Evolutionary conservation across 2,329 filamentous ascomycete genomes (phyloP).

Genomic region (Claviceps africana): DNA sequence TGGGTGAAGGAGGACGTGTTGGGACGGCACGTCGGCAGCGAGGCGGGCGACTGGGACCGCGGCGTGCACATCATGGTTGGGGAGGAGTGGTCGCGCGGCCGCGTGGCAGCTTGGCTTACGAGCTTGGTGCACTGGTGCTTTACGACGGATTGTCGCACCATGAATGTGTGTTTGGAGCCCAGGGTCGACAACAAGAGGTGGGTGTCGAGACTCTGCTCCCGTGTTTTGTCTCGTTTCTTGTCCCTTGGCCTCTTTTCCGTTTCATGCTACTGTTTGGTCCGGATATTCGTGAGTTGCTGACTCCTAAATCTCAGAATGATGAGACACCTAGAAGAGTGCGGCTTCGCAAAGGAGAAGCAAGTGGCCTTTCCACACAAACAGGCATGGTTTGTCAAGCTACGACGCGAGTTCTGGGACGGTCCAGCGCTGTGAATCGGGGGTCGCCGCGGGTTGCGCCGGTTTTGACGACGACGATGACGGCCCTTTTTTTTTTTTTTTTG

Average conservation of each 20-base stretch:
- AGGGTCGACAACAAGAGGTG: slow-evolving; percentile 83
- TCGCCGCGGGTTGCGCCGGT: neutral
- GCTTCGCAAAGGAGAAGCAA: slow-evolving; percentile 79
- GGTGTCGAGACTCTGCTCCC: too few relatives aligned
- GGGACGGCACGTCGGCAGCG: slow-evolving; percentile 51
- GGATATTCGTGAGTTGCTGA: too few relatives aligned
- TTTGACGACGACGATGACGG: neutral
- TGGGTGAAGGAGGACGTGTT: slow-evolving; percentile 90
- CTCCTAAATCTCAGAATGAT: slow-evolving; percentile 13
- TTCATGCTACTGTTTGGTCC: too few relatives aligned
- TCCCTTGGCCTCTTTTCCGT: neutral
- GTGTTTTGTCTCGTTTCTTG: neutral
- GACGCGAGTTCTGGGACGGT: slow-evolving; percentile 65
- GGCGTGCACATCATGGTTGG: slow-evolving; percentile 82
- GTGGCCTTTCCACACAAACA: slow-evolving; percentile 87
- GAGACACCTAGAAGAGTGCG: slow-evolving; percentile 54
- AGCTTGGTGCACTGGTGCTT: slow-evolving; percentile 80
- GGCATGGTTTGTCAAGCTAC: slow-evolving; percentile 68
- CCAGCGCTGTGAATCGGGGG: slow-evolving; percentile 36
- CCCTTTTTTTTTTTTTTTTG: neutral
- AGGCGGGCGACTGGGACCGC: slow-evolving; percentile 67
- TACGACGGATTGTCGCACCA: slow-evolving; percentile 63
- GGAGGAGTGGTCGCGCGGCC: slow-evolving; percentile 78
- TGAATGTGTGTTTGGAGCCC: slow-evolving; percentile 75
- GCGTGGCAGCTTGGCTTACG: slow-evolving; percentile 70